Conservation (phyloP, 2,329 filamentous ascomycete genomes). For the Ophiostoma triangulosporum region DNA sequence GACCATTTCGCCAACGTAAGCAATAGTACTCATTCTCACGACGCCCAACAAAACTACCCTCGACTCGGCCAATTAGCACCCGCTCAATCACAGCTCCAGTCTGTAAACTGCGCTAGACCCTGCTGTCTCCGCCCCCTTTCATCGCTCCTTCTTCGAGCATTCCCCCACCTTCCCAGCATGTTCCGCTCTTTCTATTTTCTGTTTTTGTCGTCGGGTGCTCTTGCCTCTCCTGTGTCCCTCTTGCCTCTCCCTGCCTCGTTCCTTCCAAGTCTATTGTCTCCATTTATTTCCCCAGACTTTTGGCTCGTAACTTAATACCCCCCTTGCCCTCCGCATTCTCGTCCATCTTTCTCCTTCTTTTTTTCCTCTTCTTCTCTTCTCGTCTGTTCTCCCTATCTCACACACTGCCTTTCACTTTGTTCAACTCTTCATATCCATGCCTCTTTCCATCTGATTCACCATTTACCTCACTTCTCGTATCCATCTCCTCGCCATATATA, state of each 20-base stretch:
- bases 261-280: neutral
- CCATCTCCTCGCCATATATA: neutral
- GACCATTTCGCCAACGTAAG: too few relatives aligned
- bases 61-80: too few relatives aligned
- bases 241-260: neutral
- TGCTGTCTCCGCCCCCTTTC: too few relatives aligned
- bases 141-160: too few relatives aligned
- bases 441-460: neutral
- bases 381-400: neutral
- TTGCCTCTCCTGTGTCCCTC: neutral
- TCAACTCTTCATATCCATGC: neutral
- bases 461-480: neutral
- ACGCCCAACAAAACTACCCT: too few relatives aligned
- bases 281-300: slow-evolving; percentile 8
- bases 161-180: too few relatives aligned
- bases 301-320: neutral
- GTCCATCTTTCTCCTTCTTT: neutral
- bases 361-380: neutral
- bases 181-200: slow-evolving; percentile 1
- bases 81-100: too few relatives aligned
- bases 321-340: slow-evolving; percentile 1
- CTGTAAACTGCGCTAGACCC: too few relatives aligned
- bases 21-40: too few relatives aligned
- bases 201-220: neutral
- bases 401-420: neutral